Evolutionary conservation across 2,329 filamentous ascomycete species (phyloP), one percentile per base, ranked within the genome.

Genomic region (Cyclaneusma minus): DNA sequence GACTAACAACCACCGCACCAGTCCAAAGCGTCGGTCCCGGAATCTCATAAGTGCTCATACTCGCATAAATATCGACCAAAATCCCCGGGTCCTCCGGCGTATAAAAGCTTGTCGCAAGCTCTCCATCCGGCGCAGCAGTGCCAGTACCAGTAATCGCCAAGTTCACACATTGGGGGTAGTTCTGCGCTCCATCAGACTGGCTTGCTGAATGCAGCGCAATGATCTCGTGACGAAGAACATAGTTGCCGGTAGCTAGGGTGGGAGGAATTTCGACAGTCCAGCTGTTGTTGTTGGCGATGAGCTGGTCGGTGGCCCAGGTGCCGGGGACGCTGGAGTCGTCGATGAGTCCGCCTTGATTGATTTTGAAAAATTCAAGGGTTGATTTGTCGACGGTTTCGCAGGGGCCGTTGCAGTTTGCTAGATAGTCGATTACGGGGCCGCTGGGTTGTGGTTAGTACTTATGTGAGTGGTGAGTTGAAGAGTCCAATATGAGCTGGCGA

Each of bases 181-280:
- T 45, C 38, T 59, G 54, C 2, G 54, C 54, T 14, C 52, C 52
- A 24, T 53, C 49, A 7, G 35, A 18, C 23, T 43, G 39, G 12
- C 41, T 31, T 2, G 47, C 48, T 3, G 43, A 30, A 25, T 59
- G 55, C 20, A 58, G 41, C 2, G 54, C 55, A 30, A 59, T 49
- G 25, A 58, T 52, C 37, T 59, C 55, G 35, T 57, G 54, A 9
- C 55, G 47, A 16, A 58, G 31, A 20, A 59, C 49, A 35, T 58
- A 58, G 32, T 39, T 30, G 3, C 41, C 41, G 13, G 36, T 26
- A 13, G 26, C 26, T 17, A 28, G 26, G 7, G 18, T 11, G 10
- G 11, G 11, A 17, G 26, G 26, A 9, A 28, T 21, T 5, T 10
- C 23, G 4, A 21, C 22, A 13, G 21, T 28, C 26, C 26, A 28